Conservation (phyloP, 208 protist species). For the Crithidia fasciculata region DNA sequence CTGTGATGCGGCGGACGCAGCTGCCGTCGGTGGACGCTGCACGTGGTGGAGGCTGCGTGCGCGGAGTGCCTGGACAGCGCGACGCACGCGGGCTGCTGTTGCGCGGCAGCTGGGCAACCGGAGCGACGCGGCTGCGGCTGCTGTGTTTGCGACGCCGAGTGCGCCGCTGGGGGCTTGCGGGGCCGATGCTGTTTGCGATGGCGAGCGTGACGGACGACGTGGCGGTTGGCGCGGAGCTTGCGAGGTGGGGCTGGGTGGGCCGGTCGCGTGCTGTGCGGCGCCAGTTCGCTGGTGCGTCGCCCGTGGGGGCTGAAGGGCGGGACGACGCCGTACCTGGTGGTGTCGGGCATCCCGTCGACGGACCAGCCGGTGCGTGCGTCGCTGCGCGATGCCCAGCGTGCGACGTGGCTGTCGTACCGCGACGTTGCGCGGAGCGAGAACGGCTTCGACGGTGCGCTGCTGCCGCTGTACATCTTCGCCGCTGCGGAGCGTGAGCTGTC, state of each 20-base stretch:
- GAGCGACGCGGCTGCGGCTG: background rate
- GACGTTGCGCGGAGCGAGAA: constrained; percentile 11
- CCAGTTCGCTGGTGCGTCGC: constrained; percentile 12
- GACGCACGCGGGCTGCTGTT: constrained; percentile 7
- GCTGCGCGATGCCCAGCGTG: constrained; percentile 8
- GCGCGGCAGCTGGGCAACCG: background rate
- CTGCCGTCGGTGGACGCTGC: background rate
- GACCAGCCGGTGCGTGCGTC: constrained; percentile 8
- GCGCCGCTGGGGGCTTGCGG: constrained; percentile 15
- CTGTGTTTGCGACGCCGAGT: constrained; percentile 10
- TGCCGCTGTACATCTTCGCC: constrained; percentile 18
- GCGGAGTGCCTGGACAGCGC: constrained; percentile 8
- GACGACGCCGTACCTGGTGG: constrained; percentile 18
- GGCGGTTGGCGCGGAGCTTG: constrained; percentile 9
- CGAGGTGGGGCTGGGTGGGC: constrained; percentile 15
- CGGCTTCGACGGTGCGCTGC: constrained; percentile 12
- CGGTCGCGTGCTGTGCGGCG: constrained; percentile 8
- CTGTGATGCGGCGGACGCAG: background rate
- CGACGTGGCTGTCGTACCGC: background rate
- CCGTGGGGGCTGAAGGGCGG: constrained; percentile 2
- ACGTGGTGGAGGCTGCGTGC: background rate
- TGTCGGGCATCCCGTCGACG: constrained; percentile 15
- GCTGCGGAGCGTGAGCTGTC: constrained; percentile 9
- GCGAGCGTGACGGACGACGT: constrained; percentile 31
- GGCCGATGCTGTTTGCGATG: constrained; percentile 26